Percentiles rank a stretch among this genome's conserved stretches.
Conservation (phyloP, 768 basidiomycete genomes). For the Coprinopsis marcescibilis region DNA sequence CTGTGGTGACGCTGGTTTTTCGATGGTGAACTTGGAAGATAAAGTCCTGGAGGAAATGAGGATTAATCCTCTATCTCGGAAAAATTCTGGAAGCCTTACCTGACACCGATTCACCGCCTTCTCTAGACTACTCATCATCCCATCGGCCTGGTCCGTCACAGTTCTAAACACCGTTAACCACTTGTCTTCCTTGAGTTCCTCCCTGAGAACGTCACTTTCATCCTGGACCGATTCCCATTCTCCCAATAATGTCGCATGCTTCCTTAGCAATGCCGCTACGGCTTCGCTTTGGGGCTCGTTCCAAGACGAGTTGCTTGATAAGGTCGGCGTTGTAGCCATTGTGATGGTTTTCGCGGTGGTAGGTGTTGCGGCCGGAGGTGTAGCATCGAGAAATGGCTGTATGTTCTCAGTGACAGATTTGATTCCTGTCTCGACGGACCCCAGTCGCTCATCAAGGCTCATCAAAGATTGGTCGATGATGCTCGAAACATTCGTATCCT, state of each 20-base stretch:
- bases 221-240: conserved; percentile 83
- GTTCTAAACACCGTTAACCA: conserved; percentile 95
- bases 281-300: conserved; percentile 27
- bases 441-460: conserved; percentile 72
- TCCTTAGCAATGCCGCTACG: conserved; percentile 55
- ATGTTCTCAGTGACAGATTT: conserved; percentile 62
- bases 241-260: conserved; percentile 61
- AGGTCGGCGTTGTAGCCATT: conserved; percentile 15
- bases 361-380: conserved; percentile 4
- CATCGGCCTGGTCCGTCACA: conserved; percentile 90
- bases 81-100: conserved; percentile 37
- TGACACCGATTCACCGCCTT: conserved; percentile 89
- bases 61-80: too few species aligned
- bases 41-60: conserved; percentile 57
- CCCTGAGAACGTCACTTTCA: conserved; percentile 74
- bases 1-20: conserved; percentile 38
- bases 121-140: conserved; percentile 95
- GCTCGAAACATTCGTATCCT: conserved; percentile 49
- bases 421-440: conserved; percentile 67
- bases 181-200: conserved; percentile 95
- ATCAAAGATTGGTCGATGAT: conserved; percentile 80
- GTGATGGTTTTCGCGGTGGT: conserved; percentile 17
- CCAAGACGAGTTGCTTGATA: conserved; percentile 2
- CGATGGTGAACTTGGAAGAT: conserved; percentile 71
- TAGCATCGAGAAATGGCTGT: conserved; percentile 43